phyloP scores from a whole-genome alignment of 2,329 filamentous ascomycete species.

The Pseudogymnoascus sp. region DNA sequence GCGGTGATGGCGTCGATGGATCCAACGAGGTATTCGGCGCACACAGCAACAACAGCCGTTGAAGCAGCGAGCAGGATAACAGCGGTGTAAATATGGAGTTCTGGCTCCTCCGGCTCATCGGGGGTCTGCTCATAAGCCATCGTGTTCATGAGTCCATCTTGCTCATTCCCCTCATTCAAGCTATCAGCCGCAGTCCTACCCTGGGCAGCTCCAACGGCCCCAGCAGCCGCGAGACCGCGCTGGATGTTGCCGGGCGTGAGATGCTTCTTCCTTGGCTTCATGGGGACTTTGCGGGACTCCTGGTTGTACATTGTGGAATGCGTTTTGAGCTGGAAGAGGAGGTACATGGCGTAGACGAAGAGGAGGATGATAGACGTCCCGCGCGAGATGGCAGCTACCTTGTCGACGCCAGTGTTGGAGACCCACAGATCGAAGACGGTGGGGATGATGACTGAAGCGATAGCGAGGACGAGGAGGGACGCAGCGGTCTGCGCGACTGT shows the following conservation, averaged over 20 bases:
- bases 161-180: constrained; percentile 16
- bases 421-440: constrained; percentile 68
- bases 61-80: constrained; percentile 62
- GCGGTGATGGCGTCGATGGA: constrained; percentile 68
- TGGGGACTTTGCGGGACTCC: constrained; percentile 69
- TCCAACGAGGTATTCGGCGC: constrained; percentile 70
- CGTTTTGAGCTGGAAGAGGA: constrained; percentile 86
- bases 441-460: constrained; percentile 78
- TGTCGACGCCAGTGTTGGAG: constrained; percentile 25
- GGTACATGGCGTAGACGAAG: constrained; percentile 73
- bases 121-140: constrained; percentile 37
- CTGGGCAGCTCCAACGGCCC: constrained; percentile 25
- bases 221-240: constrained; percentile 25
- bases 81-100: constrained; percentile 65
- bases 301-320: constrained; percentile 74
- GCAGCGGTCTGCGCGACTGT: constrained; percentile 87
- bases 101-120: constrained; percentile 62
- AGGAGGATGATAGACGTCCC: constrained; percentile 75
- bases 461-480: constrained; percentile 57
- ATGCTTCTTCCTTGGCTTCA: constrained; percentile 38
- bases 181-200: constrained; percentile 20
- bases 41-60: constrained; percentile 64
- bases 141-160: constrained; percentile 35
- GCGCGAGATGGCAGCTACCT: constrained; percentile 58
- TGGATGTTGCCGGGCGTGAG: constrained; percentile 25